These are phyloP conservation scores for Leucosporidium scottii DNA, from an alignment of 768 basidiomycete species.

Conservation along the genomic window DNA sequence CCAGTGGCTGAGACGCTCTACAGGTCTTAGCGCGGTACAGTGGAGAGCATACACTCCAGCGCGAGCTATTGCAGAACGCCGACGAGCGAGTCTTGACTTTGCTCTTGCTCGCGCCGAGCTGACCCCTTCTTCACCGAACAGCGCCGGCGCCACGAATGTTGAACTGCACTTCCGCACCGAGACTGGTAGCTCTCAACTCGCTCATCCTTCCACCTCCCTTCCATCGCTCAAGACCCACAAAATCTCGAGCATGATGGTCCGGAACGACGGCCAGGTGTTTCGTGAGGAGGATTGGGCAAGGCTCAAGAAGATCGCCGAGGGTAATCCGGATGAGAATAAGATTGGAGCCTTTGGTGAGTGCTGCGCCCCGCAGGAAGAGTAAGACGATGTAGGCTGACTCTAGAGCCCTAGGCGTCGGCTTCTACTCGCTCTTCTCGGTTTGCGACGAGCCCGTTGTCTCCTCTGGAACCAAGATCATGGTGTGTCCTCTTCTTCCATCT, in stretches of 20 bases:
- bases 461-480: conserved; percentile 73
- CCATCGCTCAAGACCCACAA: conserved; percentile 45
- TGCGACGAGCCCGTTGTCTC: conserved; percentile 45
- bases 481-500: conserved; percentile 30
- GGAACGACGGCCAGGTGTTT: conserved; percentile 80
- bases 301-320: conserved; percentile 78
- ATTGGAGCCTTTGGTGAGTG: conserved; percentile 80
- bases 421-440: conserved; percentile 36
- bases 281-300: conserved; percentile 79
- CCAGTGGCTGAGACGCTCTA: not conserved
- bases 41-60: conserved; percentile 79
- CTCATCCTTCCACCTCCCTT: not conserved
- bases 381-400: not conserved
- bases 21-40: conserved; percentile 83
- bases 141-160: conserved; percentile 46
- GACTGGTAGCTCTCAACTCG: not conserved
- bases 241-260: conserved; percentile 61
- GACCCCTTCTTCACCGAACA: not conserved
- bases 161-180: conserved; percentile 64
- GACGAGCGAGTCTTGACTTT: conserved; percentile 65
- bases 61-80: conserved; percentile 91
- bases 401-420: conserved; percentile 14
- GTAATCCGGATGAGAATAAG: conserved; percentile 89
- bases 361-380: not conserved
- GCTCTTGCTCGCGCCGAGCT: not conserved